Base-by-base conservation (phyloP, 164 flowering plant genomes). In the Magnolia kwangsiensis region DNA sequence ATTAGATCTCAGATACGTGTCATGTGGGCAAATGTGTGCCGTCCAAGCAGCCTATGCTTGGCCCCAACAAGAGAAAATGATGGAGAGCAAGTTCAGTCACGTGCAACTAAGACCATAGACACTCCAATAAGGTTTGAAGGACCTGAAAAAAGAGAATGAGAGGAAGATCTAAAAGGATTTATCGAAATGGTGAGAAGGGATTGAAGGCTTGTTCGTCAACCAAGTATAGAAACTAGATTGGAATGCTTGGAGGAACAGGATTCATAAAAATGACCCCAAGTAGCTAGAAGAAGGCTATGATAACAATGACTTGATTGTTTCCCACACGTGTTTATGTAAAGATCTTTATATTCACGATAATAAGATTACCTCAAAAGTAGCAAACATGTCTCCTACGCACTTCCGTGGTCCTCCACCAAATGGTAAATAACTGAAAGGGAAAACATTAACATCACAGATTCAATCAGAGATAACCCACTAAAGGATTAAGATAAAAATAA, bases 391-490 rank as follows among this genome's bases (percentile, higher is more conserved):
- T 18, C 98, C 99, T 14, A 96, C 82, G 77, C 98, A 96, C 84
- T 96, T 96, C 78, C 99, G 83, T 31, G 92, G 98, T 72, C 99
- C 99, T 78, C 99, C 99, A 77, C 98, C 99, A 78, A 96, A 96
- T 18, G 99, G 99, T 81, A 96, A 83, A 81, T 96, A 96, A 78
- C 99, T 93, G 86, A 76, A 82, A 83, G 51, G 73, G 24, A 4
- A n/a, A 70, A 70, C 55, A 70, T 4, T 29, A 11, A 67, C 31
- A 67, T 37, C 18, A 55, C 61, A 55, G 61, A 67, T 29, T 31
- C 71, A 13, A 10, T 31, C 5, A 67, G 19, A 67, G 50, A 59
- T 13, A 8, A 59, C n/a, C 63, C 16, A 59, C 45, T 55, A 55
- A 55, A 55, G 13, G 70, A 74, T 11, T 29, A 63, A 74, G 58